Evolutionary conservation across 768 basidiomycete species (phyloP).

Genomic region (Suillus occidentalis): DNA sequence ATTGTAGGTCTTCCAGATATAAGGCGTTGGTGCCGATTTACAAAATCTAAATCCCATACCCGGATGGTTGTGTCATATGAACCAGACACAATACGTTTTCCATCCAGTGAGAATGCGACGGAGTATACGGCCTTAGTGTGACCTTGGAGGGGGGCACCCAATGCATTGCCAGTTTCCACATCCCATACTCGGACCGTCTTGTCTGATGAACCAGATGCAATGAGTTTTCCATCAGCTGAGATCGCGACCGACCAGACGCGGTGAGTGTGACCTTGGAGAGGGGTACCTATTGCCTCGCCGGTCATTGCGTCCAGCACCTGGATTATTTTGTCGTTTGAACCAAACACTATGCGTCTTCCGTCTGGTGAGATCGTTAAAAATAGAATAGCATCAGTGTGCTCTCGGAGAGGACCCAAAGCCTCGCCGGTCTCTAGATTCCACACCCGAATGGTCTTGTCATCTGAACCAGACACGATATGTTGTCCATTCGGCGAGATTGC

Average conservation of each 20-base stretch:
- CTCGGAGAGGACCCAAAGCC: conserved; percentile 5
- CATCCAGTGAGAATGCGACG: conserved; percentile 5
- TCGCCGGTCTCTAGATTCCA: conserved; percentile 9
- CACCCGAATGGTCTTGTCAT: not conserved
- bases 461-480: conserved; percentile 2
- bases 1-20: not conserved
- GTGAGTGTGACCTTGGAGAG: not conserved
- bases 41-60: conserved; percentile 21
- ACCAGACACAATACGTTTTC: not conserved
- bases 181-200: conserved; percentile 3
- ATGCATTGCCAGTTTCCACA: not conserved
- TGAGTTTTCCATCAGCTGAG: not conserved
- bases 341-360: not conserved
- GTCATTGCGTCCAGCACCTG: not conserved
- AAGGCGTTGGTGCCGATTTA: not conserved
- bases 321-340: conserved; percentile 1
- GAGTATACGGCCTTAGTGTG: conserved; percentile 10
- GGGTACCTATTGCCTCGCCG: not conserved
- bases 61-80: conserved; percentile 5
- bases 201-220: conserved; percentile 7
- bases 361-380: not conserved
- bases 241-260: not conserved
- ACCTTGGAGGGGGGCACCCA: conserved; percentile 9
- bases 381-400: not conserved
- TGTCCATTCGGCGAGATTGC: conserved; percentile 9